A percentile compares a stretch with the other conserved stretches of the same genome.
phyloP scores from a whole-genome alignment of 495 filamentous ascomycete species.

The Aspergillus kassunensis region DNA sequence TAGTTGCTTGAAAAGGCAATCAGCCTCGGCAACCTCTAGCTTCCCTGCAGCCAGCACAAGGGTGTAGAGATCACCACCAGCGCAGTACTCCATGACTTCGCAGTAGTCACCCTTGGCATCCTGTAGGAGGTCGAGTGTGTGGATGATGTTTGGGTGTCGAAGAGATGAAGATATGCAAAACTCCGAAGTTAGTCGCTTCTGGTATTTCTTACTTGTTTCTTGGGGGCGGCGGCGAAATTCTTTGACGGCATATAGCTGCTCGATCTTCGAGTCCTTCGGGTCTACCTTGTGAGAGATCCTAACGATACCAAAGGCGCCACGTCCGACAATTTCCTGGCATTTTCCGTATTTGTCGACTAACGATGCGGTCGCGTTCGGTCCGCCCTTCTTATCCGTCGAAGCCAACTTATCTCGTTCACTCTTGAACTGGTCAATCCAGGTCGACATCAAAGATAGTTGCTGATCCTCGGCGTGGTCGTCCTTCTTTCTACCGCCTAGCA shows the following conservation, averaged over 20 bases:
- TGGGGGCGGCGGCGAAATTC: slow-evolving; percentile 93
- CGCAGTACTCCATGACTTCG: slow-evolving; percentile 99
- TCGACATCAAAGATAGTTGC: slow-evolving; percentile 88
- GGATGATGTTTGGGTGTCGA: slow-evolving; percentile 96
- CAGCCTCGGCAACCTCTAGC: slow-evolving; percentile 87
- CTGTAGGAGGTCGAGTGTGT: slow-evolving; percentile 91
- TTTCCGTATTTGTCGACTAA: slow-evolving; percentile 97
- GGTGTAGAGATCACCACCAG: slow-evolving; percentile 94
- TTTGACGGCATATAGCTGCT: slow-evolving; percentile 96
- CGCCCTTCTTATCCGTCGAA: slow-evolving; percentile 71
- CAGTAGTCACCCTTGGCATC: slow-evolving; percentile 98
- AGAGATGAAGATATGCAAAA: slow-evolving; percentile 98
- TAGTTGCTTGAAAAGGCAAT: slow-evolving; percentile 99
- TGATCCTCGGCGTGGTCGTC: slow-evolving; percentile 63
- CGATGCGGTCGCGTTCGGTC: slow-evolving; percentile 71
- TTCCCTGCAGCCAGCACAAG: slow-evolving; percentile 89
- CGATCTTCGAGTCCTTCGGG: slow-evolving; percentile 69
- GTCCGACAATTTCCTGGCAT: slow-evolving; percentile 97
- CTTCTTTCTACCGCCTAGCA: slow-evolving; percentile 71
- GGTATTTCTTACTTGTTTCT: slow-evolving; percentile 93
- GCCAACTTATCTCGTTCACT: slow-evolving; percentile 76
- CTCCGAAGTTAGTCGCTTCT: slow-evolving; percentile 96
- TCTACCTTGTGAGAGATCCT: slow-evolving; percentile 96
- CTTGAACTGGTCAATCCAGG: slow-evolving; percentile 92
- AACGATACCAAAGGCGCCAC: slow-evolving; percentile 95